Percentiles rank a stretch among this genome's conserved stretches.
Conservation (phyloP, 1,284 basidiomycete genomes). For the Moniliella sp. region DNA sequence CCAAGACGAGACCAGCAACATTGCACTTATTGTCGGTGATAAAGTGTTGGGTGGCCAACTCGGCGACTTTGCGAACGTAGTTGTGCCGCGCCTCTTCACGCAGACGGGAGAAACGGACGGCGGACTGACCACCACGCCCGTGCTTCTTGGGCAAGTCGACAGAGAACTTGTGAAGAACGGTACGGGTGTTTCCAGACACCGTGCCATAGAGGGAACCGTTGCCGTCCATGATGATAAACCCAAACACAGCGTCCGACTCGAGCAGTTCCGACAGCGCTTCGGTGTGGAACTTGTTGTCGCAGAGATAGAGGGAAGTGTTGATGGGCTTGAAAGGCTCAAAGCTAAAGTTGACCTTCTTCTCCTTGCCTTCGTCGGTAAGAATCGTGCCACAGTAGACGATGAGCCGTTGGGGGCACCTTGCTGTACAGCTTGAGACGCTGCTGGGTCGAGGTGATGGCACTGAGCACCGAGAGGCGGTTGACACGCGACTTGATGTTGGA, state of each 20-base stretch:
- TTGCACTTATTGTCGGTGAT: slow-evolving; percentile 97
- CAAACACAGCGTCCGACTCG: slow-evolving; percentile 90
- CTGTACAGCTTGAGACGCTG: slow-evolving; percentile 86
- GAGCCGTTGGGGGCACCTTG: slow-evolving; percentile 74
- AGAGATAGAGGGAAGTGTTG: slow-evolving; percentile 84
- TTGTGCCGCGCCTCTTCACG: slow-evolving; percentile 98
- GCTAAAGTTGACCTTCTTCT: slow-evolving; percentile 73
- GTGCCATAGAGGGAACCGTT: slow-evolving; percentile 90
- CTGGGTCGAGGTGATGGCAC: slow-evolving; percentile 96
- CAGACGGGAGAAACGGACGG: slow-evolving; percentile 95
- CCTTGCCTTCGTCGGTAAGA: slow-evolving; percentile 80
- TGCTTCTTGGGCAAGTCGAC: slow-evolving; percentile 99
- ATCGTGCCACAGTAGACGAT: slow-evolving; percentile 81
- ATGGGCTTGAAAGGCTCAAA: slow-evolving; percentile 84
- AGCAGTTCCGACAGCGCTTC: slow-evolving; percentile 87
- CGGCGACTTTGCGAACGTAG: slow-evolving; percentile 95
- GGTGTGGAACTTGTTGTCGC: slow-evolving; percentile 99
- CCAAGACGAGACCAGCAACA: slow-evolving; percentile 83
- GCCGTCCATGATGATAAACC: slow-evolving; percentile 98
- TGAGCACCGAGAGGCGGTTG: slow-evolving; percentile 85
- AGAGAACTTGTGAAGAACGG: slow-evolving; percentile 89
- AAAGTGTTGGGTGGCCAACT: slow-evolving; percentile 87
- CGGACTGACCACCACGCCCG: slow-evolving; percentile 97
- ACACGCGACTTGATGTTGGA: slow-evolving; percentile 99
- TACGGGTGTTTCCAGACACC: slow-evolving; percentile 85